phyloP scores from a whole-genome alignment of 2,329 filamentous ascomycete genomes.

The Tympanopsis confertula region DNA sequence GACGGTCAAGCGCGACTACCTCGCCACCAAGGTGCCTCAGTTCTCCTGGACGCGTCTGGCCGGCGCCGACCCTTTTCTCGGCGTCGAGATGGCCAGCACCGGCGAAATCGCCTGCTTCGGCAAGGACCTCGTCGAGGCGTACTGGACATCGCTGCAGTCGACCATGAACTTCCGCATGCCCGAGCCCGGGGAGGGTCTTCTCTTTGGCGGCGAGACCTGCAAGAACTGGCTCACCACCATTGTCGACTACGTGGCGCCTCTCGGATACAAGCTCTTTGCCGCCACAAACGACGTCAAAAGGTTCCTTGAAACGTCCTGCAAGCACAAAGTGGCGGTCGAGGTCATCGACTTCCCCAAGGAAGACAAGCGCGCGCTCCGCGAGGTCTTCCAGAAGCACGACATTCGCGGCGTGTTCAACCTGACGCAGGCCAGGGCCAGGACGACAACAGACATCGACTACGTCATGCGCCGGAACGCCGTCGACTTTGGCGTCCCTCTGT shows the following conservation, averaged over 20 bases:
- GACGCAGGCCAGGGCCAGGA: slow-evolving; percentile 72
- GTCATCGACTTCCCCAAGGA: slow-evolving; percentile 94
- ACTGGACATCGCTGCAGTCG: slow-evolving; percentile 92
- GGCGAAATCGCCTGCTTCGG: slow-evolving; percentile 99
- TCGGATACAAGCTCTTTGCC: slow-evolving; percentile 90
- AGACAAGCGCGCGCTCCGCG: slow-evolving; percentile 86
- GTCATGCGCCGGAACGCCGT: slow-evolving; percentile 97
- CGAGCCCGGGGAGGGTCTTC: slow-evolving; percentile 84
- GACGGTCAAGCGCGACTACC: slow-evolving; percentile 76
- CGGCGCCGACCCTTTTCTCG: slow-evolving; percentile 91
- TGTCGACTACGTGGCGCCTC: slow-evolving; percentile 74
- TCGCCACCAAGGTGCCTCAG: slow-evolving; percentile 95
- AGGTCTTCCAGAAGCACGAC: slow-evolving; percentile 94
- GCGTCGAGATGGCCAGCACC: slow-evolving; percentile 96
- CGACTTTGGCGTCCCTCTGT: slow-evolving; percentile 92
- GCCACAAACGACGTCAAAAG: slow-evolving; percentile 71
- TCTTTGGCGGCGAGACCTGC: slow-evolving; percentile 76
- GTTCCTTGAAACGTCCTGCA: slow-evolving; percentile 63
- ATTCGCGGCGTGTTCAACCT: slow-evolving; percentile 95
- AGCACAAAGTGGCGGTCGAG: slow-evolving; percentile 64
- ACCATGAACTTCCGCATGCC: slow-evolving; percentile 99
- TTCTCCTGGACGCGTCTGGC: slow-evolving; percentile 98
- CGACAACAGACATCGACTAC: slow-evolving; percentile 83
- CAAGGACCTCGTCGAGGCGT: slow-evolving; percentile 87
- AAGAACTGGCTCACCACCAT: slow-evolving; percentile 65